A percentile compares a stretch with the other conserved stretches of the same genome.
These are phyloP conservation scores for Solanum ahanhuiri DNA, from an alignment of 257 asterid genomes.

Conservation along the genomic window DNA sequence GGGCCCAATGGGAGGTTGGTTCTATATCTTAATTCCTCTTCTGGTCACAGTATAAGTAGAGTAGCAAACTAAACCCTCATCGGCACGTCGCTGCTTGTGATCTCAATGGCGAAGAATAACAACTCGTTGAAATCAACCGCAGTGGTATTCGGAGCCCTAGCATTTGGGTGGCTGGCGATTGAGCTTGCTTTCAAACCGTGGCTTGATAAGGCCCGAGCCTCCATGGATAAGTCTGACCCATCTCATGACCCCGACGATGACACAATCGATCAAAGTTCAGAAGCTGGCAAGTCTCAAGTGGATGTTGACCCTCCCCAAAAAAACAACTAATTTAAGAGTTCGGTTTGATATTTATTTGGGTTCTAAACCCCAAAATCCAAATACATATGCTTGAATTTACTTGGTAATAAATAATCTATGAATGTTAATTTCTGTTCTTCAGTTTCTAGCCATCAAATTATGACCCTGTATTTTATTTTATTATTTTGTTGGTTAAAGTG, in stretches of 20 bases:
- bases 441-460: not conserved
- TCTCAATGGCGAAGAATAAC: slow-evolving; percentile 13
- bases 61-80: not conserved
- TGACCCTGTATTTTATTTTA: not conserved
- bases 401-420: not conserved
- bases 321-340: not conserved
- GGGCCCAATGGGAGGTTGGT: not conserved
- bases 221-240: slow-evolving; percentile 61
- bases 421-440: not conserved
- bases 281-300: not conserved
- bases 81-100: not conserved
- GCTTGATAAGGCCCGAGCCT: slow-evolving; percentile 54
- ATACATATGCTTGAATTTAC: not conserved
- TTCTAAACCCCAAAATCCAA: not conserved
- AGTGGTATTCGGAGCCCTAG: slow-evolving; percentile 58
- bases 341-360: not conserved
- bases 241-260: slow-evolving; percentile 37
- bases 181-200: slow-evolving; percentile 81
- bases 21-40: not conserved
- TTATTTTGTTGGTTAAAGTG: not conserved
- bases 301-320: not conserved
- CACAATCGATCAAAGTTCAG: slow-evolving; percentile 1
- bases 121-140: slow-evolving; percentile 19
- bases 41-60: not conserved
- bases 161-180: slow-evolving; percentile 62